Evolutionary conservation across 2,329 filamentous ascomycete genomes (phyloP).

Genomic region (Coleophoma cylindrospora): DNA sequence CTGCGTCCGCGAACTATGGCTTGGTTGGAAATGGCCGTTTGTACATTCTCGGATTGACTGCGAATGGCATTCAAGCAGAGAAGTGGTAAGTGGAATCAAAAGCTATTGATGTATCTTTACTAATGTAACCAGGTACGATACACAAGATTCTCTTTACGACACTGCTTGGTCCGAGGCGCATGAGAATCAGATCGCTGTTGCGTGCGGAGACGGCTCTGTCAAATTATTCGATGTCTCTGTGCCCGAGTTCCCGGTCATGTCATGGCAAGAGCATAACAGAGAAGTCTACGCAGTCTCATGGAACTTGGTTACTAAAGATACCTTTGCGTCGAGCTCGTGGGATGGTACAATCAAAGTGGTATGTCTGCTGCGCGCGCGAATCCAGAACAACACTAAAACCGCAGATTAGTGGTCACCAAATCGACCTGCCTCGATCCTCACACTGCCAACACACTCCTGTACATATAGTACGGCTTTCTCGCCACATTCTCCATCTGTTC

Average conservation of each 20-base stretch:
- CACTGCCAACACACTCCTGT: conserved; percentile 86
- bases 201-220: conserved; percentile 88
- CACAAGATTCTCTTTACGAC: conserved; percentile 95
- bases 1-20: conserved; percentile 89
- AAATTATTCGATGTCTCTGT: conserved; percentile 88
- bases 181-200: conserved; percentile 87
- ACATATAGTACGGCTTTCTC: conserved; percentile 92
- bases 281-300: conserved; percentile 91
- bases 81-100: conserved; percentile 56
- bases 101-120: neutral
- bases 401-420: conserved; percentile 74
- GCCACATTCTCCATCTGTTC: conserved; percentile 77
- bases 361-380: neutral
- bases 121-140: conserved; percentile 67
- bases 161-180: conserved; percentile 93
- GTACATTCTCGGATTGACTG: conserved; percentile 77
- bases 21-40: conserved; percentile 93
- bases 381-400: conserved; percentile 2
- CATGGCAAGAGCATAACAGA: conserved; percentile 88
- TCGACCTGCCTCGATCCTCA: conserved; percentile 68
- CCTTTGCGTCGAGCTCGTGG: conserved; percentile 89
- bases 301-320: conserved; percentile 88
- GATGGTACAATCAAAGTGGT: conserved; percentile 92
- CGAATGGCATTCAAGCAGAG: conserved; percentile 77
- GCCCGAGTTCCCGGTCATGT: conserved; percentile 78